A percentile compares a stretch with the other conserved stretches of the same genome.
phyloP scores from a whole-genome alignment of 208 protist genomes.

The Acanthamoeba sp. region DNA sequence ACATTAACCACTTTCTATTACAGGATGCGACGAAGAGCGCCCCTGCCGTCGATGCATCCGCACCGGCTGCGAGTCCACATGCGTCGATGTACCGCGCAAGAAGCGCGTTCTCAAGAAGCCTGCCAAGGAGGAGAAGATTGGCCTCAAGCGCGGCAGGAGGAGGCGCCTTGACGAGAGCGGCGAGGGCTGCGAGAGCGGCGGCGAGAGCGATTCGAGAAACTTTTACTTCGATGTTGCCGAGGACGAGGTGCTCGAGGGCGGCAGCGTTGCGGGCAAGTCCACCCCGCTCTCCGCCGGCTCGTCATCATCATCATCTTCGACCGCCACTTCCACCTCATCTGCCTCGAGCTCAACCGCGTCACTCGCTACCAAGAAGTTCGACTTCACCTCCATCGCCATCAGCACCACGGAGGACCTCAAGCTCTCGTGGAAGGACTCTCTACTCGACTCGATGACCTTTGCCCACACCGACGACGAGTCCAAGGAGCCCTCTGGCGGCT shows the following conservation, averaged over 20 bases:
- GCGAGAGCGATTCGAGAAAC: conserved; percentile 3
- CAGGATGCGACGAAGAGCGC: not conserved
- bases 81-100: not conserved
- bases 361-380: not conserved
- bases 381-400: not conserved
- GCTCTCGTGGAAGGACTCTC: conserved; percentile 46
- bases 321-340: not conserved
- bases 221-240: not conserved
- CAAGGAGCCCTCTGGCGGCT: not conserved
- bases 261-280: not conserved
- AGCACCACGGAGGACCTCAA: conserved; percentile 28
- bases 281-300: not conserved
- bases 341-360: not conserved
- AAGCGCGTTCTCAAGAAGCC: conserved; percentile 8
- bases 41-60: not conserved
- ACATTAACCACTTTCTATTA: not conserved
- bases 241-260: not conserved
- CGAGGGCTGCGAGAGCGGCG: conserved; percentile 1
- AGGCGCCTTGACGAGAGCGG: not conserved
- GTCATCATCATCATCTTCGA: not conserved
- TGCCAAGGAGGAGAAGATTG: not conserved
- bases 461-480: conserved; percentile 3
- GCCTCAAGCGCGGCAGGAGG: conserved; percentile 8
- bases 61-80: not conserved
- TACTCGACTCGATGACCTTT: conserved; percentile 39